phyloP scores from a whole-genome alignment of 169 alveolate genomes.

The Perkinsus olseni region DNA sequence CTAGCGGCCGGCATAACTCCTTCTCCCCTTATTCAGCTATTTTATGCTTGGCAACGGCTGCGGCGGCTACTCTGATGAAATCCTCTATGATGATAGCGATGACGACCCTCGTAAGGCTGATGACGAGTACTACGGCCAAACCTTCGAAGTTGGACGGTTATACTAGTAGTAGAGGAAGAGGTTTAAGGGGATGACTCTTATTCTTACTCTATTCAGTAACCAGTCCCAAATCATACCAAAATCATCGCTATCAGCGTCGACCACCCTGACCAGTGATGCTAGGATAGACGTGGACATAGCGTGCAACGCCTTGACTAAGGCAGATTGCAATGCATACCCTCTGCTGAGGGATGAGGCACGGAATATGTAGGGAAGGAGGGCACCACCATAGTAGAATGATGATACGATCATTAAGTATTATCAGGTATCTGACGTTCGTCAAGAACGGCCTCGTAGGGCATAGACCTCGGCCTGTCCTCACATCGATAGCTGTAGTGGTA shows the following conservation, averaged over 20 bases:
- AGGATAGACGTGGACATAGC: neutral
- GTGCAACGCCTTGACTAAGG: neutral
- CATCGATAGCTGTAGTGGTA: neutral
- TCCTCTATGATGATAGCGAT: slow-evolving; percentile 15
- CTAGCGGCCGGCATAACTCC: slow-evolving; percentile 10
- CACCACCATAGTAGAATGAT: neutral
- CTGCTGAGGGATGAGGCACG: neutral
- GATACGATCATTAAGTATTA: neutral
- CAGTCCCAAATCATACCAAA: neutral
- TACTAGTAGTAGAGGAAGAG: neutral
- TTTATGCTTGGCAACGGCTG: neutral
- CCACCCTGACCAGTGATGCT: neutral
- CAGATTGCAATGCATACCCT: neutral
- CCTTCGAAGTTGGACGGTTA: neutral
- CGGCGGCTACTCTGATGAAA: slow-evolving; percentile 6
- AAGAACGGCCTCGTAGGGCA: neutral
- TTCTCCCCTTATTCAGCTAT: slow-evolving; percentile 15
- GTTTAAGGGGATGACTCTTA: neutral
- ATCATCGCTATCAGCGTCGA: neutral
- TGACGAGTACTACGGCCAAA: neutral
- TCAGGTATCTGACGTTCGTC: neutral
- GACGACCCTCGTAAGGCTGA: neutral
- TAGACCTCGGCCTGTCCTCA: neutral
- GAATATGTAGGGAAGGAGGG: neutral
- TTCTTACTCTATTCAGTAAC: neutral